These are phyloP conservation scores for Tricladium varicosporioides DNA, from an alignment of 2,329 filamentous ascomycete species.

Conservation along the genomic window DNA sequence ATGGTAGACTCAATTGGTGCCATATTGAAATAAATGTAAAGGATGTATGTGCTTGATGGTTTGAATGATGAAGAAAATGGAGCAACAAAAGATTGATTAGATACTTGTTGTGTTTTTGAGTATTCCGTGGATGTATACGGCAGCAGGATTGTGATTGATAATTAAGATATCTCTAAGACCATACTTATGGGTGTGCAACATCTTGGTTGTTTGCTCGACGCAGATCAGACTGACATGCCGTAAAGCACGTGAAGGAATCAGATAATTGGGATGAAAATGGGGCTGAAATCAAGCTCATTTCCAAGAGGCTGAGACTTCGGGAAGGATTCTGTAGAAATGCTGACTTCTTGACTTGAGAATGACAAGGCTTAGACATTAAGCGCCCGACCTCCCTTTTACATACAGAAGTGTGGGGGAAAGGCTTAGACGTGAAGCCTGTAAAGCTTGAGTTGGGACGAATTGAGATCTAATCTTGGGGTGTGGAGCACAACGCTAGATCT, in stretches of 20 bases:
- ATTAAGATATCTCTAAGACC: no score
- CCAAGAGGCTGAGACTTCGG: background rate
- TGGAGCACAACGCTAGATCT: background rate
- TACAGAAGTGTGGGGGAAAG: constrained; percentile 21
- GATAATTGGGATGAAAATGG: background rate
- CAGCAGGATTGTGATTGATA: no score
- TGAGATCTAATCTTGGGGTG: background rate
- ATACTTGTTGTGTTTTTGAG: no score
- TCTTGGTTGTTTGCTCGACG: no score
- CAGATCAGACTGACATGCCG: no score
- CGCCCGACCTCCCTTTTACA: background rate
- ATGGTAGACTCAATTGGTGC: constrained; percentile 50
- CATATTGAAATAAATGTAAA: background rate
- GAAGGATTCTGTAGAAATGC: background rate
- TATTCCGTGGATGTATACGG: no score
- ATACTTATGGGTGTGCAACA: no score
- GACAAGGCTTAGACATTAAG: background rate
- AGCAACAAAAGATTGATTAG: no score
- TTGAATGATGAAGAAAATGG: no score
- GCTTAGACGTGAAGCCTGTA: background rate
- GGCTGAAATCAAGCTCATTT: background rate
- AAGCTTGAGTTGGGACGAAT: background rate
- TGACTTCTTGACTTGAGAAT: background rate
- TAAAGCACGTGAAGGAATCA: no score
- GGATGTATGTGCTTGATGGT: no score